These are phyloP conservation scores for Neodidymelliopsis sp. DNA, from an alignment of 2,329 filamentous ascomycete genomes.

Conservation along the genomic window DNA sequence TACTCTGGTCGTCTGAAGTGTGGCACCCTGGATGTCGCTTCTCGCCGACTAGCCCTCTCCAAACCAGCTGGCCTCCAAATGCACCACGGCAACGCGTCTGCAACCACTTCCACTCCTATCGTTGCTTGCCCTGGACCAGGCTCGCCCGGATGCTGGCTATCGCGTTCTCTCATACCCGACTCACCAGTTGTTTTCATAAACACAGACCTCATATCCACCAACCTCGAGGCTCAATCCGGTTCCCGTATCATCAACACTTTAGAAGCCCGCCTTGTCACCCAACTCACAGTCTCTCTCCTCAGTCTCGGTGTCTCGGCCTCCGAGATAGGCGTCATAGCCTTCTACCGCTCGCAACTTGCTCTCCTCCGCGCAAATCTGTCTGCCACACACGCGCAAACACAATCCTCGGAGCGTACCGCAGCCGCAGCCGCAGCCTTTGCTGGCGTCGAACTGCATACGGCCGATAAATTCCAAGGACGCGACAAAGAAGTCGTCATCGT, in stretches of 20 bases:
- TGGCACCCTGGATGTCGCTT: conserved; percentile 78
- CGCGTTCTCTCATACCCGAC: conserved; percentile 71
- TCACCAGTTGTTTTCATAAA: conserved; percentile 87
- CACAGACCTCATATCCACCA: conserved; percentile 75
- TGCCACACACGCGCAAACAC: conserved; percentile 53
- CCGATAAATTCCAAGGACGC: conserved; percentile 94
- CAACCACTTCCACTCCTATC: conserved; percentile 13
- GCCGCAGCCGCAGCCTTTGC: conserved; percentile 22
- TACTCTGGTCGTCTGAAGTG: conserved; percentile 92
- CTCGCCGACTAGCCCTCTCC: conserved; percentile 72
- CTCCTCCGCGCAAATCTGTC: conserved; percentile 78
- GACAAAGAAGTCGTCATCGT: conserved; percentile 94
- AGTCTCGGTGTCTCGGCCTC: conserved; percentile 74
- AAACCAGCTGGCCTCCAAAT: conserved; percentile 45
- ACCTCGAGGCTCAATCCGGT: conserved; percentile 73
- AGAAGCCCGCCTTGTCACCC: conserved; percentile 79
- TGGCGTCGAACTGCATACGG: conserved; percentile 91
- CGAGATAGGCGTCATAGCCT: conserved; percentile 93
- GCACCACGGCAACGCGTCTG: conserved; percentile 41
- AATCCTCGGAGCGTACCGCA: conserved; percentile 53
- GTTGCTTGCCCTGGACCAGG: conserved; percentile 60
- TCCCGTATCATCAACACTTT: conserved; percentile 86
- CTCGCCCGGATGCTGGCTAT: conserved; percentile 73
- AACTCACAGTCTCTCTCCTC: conserved; percentile 82
- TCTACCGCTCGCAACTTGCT: conserved; percentile 91